Percentiles rank a stretch among this genome's conserved stretches.
phyloP scores from a whole-genome alignment of 78 protist genomes.

The Dictyostelium brefeldianum region DNA sequence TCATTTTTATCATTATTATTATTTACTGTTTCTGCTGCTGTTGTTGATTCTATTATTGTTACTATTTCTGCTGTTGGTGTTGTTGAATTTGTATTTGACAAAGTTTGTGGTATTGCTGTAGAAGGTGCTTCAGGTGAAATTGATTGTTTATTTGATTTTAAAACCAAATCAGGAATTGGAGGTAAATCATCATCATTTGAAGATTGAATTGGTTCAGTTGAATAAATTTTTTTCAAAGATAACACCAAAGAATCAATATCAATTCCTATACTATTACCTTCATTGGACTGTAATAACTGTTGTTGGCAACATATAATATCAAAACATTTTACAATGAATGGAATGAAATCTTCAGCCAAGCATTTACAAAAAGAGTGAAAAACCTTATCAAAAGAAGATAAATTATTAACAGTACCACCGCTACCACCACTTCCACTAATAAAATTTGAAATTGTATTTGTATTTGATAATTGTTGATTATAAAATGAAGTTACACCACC shows the following conservation, averaged over 20 bases:
- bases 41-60: too few species aligned
- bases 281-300: background rate
- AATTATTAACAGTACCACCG: background rate
- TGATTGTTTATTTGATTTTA: background rate
- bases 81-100: background rate
- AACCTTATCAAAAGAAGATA: background rate
- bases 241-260: conserved; percentile 14
- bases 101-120: background rate
- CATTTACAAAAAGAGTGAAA: conserved; percentile 20
- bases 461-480: conserved; percentile 34
- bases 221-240: conserved; percentile 27
- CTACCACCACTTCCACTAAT: background rate
- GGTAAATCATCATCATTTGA: background rate
- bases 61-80: background rate
- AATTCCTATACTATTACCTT: background rate
- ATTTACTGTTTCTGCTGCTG: too few species aligned
- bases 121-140: background rate
- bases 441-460: conserved; percentile 18
- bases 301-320: conserved; percentile 22
- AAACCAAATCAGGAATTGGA: conserved; percentile 8
- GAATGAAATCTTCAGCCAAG: conserved; percentile 63
- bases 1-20: too few species aligned
- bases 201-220: background rate
- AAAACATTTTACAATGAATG: conserved; percentile 62
- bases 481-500: conserved; percentile 58